phyloP scores from a whole-genome alignment of 1,284 basidiomycete genomes.

The Cutaneotrichosporon arboriforme region DNA sequence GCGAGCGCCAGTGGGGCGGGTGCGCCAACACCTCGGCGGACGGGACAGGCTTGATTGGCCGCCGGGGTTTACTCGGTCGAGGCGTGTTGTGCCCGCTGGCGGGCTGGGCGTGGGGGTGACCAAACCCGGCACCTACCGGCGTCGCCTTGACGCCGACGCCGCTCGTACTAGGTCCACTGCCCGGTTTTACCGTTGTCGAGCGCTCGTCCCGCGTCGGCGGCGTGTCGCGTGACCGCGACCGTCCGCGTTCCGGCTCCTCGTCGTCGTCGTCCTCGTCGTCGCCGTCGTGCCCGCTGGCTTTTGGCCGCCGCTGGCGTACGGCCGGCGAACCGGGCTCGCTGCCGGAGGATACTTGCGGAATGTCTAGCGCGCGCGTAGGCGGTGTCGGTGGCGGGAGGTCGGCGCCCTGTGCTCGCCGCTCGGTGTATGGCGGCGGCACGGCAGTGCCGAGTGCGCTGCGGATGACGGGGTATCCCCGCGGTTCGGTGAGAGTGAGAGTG shows the following conservation, averaged over 20 bases:
- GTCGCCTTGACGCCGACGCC: too few species aligned
- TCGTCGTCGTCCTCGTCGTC: slow-evolving; percentile 3
- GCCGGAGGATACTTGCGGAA: neutral
- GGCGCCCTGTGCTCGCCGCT: neutral
- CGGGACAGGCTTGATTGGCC: too few species aligned
- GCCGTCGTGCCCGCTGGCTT: neutral
- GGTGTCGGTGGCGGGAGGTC: slow-evolving; percentile 3
- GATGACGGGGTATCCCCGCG: slow-evolving; percentile 24
- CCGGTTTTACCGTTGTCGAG: neutral
- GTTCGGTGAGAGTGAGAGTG: slow-evolving; percentile 26
- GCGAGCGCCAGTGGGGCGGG: too few species aligned
- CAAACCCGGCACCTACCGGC: too few species aligned
- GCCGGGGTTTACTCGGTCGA: neutral
- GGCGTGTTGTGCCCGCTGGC: neutral
- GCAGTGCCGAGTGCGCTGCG: slow-evolving; percentile 22
- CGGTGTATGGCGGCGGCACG: neutral
- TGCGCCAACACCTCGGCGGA: too few species aligned
- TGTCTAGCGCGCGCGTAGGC: slow-evolving; percentile 8
- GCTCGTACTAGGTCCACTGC: too few species aligned
- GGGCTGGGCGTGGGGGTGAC: too few species aligned
- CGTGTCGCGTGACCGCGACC: slow-evolving; percentile 29
- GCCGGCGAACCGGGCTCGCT: neutral
- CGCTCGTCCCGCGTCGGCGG: neutral
- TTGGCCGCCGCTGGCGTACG: neutral
- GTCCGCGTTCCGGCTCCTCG: slow-evolving; percentile 28